Evolutionary conservation across 2,329 filamentous ascomycete genomes (phyloP).

Genomic region (Fusarium sterilihyphosum): DNA sequence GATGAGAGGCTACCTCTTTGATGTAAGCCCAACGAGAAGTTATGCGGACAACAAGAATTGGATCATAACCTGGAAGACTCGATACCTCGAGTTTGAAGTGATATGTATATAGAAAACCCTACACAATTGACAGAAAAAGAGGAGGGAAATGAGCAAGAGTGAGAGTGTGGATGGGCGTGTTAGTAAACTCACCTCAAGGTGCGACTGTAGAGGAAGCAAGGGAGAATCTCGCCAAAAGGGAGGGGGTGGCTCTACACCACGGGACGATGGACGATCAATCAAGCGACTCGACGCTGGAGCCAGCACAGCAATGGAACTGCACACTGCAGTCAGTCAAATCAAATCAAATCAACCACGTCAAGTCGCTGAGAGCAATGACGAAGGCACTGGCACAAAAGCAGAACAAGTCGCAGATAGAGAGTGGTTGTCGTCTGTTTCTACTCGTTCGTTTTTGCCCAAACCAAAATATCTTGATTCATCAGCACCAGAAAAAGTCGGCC

Average conservation of each 20-base stretch:
- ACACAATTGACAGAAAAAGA: neutral
- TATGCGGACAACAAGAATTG: neutral
- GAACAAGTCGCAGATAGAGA: slow-evolving; percentile 28
- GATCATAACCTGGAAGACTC: neutral
- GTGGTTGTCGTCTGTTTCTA: slow-evolving; percentile 4
- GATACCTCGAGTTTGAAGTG: neutral
- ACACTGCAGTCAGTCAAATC: slow-evolving; percentile 23
- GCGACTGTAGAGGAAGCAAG: slow-evolving; percentile 30
- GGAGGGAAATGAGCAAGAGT: slow-evolving; percentile 10
- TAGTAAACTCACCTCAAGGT: slow-evolving; percentile 20
- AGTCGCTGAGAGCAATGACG: slow-evolving; percentile 33
- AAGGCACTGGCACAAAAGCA: slow-evolving; percentile 33
- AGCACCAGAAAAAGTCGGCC: neutral
- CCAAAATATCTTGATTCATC: slow-evolving; percentile 28
- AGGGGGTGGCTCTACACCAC: slow-evolving; percentile 22
- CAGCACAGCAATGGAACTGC: slow-evolving; percentile 35
- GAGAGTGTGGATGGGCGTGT: slow-evolving; percentile 32
- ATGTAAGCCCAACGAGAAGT: neutral
- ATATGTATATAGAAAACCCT: neutral
- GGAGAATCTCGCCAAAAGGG: neutral
- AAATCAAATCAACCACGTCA: slow-evolving; percentile 34
- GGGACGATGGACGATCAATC: slow-evolving; percentile 33
- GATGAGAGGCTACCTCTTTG: neutral
- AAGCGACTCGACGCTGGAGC: slow-evolving; percentile 38
- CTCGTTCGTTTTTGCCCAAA: slow-evolving; percentile 13